Base-by-base conservation (phyloP, 176 grass and related monocot species). In the Sorghum bicolor region DNA sequence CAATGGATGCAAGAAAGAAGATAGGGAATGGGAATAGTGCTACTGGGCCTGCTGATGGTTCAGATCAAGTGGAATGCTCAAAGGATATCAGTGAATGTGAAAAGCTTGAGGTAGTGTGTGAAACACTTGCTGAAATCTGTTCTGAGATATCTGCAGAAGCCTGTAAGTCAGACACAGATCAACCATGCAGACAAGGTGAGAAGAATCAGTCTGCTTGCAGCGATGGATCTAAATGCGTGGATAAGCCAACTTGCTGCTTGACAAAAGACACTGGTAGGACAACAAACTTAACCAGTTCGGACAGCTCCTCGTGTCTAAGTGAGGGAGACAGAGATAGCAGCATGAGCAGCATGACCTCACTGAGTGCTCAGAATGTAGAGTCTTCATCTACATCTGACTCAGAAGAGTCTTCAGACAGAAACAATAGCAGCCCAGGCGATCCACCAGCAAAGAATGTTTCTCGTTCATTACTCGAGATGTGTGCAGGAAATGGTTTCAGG, bases 371-470 rank as follows among this genome's bases (percentile, higher is more conserved):
- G 45, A 92, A 97, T 68, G 73, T 64, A 16, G 94, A 92, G 40
- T 97, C 91, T 64, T 94, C 87, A 77, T 87, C 91, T 37, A 94
- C 87, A 6, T 97, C 91, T 61, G 94, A 97, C 86, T 94, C 94
- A 81, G 94, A 97, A 84, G 94, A 94, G 63, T 78, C 81, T 79
- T 72, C 85, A 44, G 77, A 90, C 66, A 82, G 81, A 58, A 87
- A 79, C 36, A 80, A 71, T 72, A 85, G 47, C 69, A 79, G 41
- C 76, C 72, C 52, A 78, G 60, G 47, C 11, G 77, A 64, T 76
- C 85, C 85, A 70, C 58, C 78, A 68, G n/a, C 31, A 43, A 82
- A 55, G 17, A 85, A 16, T 47, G 39, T 37, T 83, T 57, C 86
- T 20, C 78, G 86, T 48, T 92, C 80, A 30, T 81, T 85, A 24